These are phyloP conservation scores for Eutypa lata DNA, from an alignment of 2,329 filamentous ascomycete genomes.

Conservation along the genomic window DNA sequence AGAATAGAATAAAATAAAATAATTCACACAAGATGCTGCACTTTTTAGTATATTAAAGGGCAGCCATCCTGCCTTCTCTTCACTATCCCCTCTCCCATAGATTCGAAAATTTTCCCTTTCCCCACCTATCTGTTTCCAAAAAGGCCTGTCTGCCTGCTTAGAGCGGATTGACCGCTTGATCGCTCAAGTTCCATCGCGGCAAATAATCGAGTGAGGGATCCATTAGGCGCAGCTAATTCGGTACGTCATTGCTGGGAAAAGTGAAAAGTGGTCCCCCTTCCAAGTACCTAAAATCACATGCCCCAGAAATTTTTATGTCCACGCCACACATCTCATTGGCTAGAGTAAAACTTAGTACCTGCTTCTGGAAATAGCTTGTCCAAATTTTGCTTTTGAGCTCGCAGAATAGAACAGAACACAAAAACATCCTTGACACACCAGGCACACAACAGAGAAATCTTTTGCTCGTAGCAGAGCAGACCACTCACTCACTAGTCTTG, in stretches of 20 bases:
- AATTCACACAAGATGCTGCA: too few species aligned
- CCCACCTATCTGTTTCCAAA: background rate
- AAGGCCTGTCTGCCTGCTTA: background rate
- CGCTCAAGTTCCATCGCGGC: background rate
- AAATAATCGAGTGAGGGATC: background rate
- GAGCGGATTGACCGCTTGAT: background rate
- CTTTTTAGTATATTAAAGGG: too few species aligned
- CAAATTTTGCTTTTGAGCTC: background rate
- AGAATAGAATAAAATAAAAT: too few species aligned
- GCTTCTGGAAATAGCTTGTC: background rate
- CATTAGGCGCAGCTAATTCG: background rate
- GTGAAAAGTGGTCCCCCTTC: background rate
- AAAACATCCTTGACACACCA: too few species aligned
- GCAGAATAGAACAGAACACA: too few species aligned
- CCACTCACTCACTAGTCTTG: too few species aligned
- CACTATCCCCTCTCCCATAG: background rate
- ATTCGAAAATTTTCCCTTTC: background rate
- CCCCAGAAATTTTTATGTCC: background rate
- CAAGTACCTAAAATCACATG: background rate
- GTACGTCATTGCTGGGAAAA: background rate
- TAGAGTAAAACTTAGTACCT: background rate
- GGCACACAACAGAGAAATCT: too few species aligned
- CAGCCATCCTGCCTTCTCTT: background rate
- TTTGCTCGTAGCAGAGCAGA: too few species aligned
- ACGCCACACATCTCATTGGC: background rate